phyloP scores from a whole-genome alignment of 164 flowering plant genomes.

The Dillenia turbinata region DNA sequence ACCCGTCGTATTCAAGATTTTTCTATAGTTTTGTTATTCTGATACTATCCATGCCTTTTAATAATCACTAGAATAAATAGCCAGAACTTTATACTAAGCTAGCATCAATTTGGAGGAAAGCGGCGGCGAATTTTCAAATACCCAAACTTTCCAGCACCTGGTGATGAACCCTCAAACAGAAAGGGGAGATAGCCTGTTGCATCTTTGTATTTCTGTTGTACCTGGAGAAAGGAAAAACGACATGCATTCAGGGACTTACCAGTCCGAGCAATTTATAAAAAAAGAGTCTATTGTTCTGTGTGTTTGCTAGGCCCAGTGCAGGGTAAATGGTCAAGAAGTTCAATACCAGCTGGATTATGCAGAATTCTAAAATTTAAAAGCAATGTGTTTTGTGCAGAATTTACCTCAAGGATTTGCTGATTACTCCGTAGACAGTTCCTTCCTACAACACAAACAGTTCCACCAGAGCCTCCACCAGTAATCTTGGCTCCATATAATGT shows the following conservation, averaged over 20 bases:
- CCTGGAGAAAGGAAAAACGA: conserved; percentile 32
- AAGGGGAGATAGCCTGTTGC: conserved; percentile 85
- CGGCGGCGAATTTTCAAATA: conserved; percentile 71
- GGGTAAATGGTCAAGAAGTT: not conserved
- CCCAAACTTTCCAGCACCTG: conserved; percentile 96
- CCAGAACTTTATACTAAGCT: conserved; percentile 3
- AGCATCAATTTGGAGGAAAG: not conserved
- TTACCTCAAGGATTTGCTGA: conserved; percentile 82
- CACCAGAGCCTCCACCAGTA: conserved; percentile 98
- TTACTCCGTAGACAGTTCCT: conserved; percentile 68
- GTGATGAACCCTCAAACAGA: conserved; percentile 93
- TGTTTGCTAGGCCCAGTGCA: too few species aligned
- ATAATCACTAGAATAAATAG: not conserved
- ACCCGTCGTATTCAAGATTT: too few species aligned
- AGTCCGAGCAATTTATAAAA: not conserved
- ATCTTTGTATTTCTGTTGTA: conserved; percentile 74
- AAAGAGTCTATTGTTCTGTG: not conserved
- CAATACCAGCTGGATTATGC: not conserved
- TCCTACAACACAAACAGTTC: conserved; percentile 85
- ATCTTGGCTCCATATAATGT: conserved; percentile 92
- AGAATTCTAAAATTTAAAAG: not conserved
- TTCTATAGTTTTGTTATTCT: too few species aligned
- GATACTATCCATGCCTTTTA: too few species aligned
- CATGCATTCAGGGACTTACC: not conserved
- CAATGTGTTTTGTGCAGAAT: not conserved